These are phyloP conservation scores for Microbotryum scabiosae DNA, from an alignment of 1,284 basidiomycete genomes.

Conservation along the genomic window DNA sequence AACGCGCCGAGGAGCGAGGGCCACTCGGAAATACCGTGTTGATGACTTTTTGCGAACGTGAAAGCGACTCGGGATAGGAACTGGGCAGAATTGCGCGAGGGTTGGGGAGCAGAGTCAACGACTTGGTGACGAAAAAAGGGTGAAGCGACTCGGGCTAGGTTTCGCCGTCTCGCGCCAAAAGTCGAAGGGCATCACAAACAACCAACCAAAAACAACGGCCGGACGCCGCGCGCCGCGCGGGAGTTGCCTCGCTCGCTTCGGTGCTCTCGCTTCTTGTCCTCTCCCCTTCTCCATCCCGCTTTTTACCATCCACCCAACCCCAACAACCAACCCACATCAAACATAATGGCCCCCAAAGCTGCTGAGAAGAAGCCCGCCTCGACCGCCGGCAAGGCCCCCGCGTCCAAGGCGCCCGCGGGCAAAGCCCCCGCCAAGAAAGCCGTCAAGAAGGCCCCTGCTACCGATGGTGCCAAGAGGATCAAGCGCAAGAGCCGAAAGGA, in stretches of 20 bases:
- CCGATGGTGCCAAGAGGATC: slow-evolving; percentile 76
- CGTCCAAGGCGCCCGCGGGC: slow-evolving; percentile 63
- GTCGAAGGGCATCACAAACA: too few relatives aligned
- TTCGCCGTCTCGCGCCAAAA: too few relatives aligned
- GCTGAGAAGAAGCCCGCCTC: slow-evolving; percentile 42
- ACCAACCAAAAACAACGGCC: too few relatives aligned
- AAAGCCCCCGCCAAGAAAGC: slow-evolving; percentile 70
- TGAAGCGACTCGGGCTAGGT: too few relatives aligned
- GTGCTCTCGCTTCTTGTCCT: not conserved
- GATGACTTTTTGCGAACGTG: too few relatives aligned
- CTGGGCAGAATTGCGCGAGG: too few relatives aligned
- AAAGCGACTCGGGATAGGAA: too few relatives aligned
- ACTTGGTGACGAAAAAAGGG: too few relatives aligned
- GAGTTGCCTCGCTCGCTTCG: too few relatives aligned
- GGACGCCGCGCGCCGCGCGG: too few relatives aligned
- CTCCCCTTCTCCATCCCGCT: not conserved
- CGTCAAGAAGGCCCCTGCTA: slow-evolving; percentile 41
- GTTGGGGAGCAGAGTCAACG: too few relatives aligned
- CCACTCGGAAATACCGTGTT: too few relatives aligned
- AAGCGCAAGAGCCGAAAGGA: slow-evolving; percentile 58
- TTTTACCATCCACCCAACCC: not conserved
- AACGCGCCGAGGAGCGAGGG: not conserved
- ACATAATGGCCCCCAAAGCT: slow-evolving; percentile 43
- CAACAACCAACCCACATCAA: slow-evolving; percentile 40
- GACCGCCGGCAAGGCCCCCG: slow-evolving; percentile 43